Evolutionary conservation across 2,329 filamentous ascomycete species (phyloP).

Genomic region (Botryotinia globosa): DNA sequence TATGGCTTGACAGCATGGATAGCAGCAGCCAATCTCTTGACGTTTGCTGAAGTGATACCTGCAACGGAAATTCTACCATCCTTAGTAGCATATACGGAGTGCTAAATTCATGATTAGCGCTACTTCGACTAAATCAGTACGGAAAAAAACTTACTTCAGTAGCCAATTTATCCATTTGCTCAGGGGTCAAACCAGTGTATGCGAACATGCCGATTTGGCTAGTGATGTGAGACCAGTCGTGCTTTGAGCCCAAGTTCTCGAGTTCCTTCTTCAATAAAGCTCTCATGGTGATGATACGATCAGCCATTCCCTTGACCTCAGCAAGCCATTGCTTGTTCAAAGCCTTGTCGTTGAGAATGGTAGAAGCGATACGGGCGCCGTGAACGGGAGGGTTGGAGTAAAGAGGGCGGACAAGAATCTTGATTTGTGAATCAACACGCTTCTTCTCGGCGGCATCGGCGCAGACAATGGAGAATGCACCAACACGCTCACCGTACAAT

Average conservation of each 20-base stretch:
- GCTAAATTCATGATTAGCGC: constrained; percentile 44
- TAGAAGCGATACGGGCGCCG: constrained; percentile 88
- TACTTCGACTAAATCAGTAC: constrained; percentile 26
- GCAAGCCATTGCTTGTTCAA: constrained; percentile 92
- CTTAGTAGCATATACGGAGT: constrained; percentile 96
- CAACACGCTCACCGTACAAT: constrained; percentile 97
- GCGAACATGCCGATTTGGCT: constrained; percentile 99
- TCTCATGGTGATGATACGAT: constrained; percentile 98
- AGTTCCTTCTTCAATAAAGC: constrained; percentile 91
- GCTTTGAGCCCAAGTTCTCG: constrained; percentile 89
- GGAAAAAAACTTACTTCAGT: constrained; percentile 64
- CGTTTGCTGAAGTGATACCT: constrained; percentile 77
- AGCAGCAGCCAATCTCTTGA: constrained; percentile 75
- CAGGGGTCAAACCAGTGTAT: constrained; percentile 86
- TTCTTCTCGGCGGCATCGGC: constrained; percentile 87
- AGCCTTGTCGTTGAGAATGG: constrained; percentile 81
- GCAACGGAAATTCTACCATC: constrained; percentile 84
- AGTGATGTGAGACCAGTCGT: constrained; percentile 99
- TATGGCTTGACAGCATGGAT: constrained; percentile 74
- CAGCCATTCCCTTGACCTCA: constrained; percentile 98
- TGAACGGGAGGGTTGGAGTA: constrained; percentile 99
- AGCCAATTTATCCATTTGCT: constrained; percentile 88
- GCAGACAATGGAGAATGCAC: constrained; percentile 91
- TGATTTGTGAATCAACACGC: constrained; percentile 94
- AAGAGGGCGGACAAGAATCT: constrained; percentile 93